These are phyloP conservation scores for Tetragonia tetragonoides DNA, from an alignment of 148 eudicot species.

Conservation along the genomic window DNA sequence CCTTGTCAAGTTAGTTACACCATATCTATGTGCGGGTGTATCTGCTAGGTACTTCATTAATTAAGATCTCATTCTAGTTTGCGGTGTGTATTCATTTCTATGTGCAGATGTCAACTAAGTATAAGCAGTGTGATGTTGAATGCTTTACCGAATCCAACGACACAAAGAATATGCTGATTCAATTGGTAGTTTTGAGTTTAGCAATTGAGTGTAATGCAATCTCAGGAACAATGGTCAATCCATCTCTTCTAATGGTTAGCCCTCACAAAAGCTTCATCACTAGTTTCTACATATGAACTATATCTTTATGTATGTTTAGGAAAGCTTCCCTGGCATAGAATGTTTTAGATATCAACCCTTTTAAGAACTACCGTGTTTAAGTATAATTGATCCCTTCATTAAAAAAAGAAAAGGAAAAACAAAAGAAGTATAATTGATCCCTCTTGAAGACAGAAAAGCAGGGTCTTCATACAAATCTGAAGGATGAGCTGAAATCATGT, in stretches of 20 bases:
- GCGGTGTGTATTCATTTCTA: slow-evolving; percentile 3
- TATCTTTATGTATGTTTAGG: not conserved
- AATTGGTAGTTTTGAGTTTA: slow-evolving; percentile 27
- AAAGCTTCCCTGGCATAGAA: not conserved
- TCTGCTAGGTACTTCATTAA: not conserved
- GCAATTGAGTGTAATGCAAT: slow-evolving; percentile 22
- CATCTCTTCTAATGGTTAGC: slow-evolving; percentile 15
- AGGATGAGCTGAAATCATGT: not conserved
- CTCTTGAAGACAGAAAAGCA: too few relatives aligned
- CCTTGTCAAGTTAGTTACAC: not conserved
- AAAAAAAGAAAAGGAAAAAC: too few relatives aligned
- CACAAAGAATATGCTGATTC: slow-evolving; percentile 25
- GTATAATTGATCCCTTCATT: not conserved
- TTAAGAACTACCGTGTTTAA: not conserved
- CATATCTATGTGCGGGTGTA: not conserved
- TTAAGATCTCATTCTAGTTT: slow-evolving; percentile 13
- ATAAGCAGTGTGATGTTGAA: slow-evolving; percentile 21
- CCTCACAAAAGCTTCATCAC: not conserved
- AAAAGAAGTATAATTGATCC: too few relatives aligned
- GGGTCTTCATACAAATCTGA: too few relatives aligned
- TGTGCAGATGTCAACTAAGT: slow-evolving; percentile 27
- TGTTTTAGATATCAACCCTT: not conserved
- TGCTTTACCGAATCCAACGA: slow-evolving; percentile 21
- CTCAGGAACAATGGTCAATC: slow-evolving; percentile 10
- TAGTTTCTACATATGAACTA: not conserved